These are phyloP conservation scores for Emergomyces pasteurianus DNA, from an alignment of 2,329 filamentous ascomycete genomes.

Conservation along the genomic window DNA sequence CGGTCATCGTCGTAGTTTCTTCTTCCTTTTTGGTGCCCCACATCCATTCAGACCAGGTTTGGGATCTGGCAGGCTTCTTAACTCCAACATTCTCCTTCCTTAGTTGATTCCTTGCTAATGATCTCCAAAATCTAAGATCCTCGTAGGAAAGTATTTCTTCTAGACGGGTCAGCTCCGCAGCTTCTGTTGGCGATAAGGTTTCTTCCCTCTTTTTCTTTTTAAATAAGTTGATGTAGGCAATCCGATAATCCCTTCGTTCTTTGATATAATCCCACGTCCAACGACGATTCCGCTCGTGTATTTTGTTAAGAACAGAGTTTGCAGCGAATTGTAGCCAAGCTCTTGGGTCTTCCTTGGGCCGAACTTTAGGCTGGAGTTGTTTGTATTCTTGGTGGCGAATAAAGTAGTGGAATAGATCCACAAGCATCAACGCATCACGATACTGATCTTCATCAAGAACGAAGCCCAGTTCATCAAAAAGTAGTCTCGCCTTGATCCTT, in stretches of 20 bases:
- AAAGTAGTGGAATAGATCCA: conserved; percentile 97
- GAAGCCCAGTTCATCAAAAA: conserved; percentile 96
- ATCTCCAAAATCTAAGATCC: conserved; percentile 94
- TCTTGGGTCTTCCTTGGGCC: conserved; percentile 75
- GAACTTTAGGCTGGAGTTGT: conserved; percentile 71
- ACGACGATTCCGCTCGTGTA: conserved; percentile 80
- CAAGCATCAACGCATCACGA: conserved; percentile 92
- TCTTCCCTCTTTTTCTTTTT: conserved; percentile 80
- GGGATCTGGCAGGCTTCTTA: conserved; percentile 53
- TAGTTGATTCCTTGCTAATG: conserved; percentile 81
- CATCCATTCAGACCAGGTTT: conserved; percentile 84
- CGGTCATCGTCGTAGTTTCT: conserved; percentile 78
- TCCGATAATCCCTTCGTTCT: conserved; percentile 80
- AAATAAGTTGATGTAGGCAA: conserved; percentile 83
- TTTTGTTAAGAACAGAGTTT: conserved; percentile 79
- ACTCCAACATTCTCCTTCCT: conserved; percentile 88
- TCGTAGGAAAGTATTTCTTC: conserved; percentile 88
- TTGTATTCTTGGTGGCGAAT: conserved; percentile 96
- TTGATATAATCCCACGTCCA: conserved; percentile 97
- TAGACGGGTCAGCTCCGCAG: conserved; percentile 58
- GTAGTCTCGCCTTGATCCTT: conserved; percentile 76
- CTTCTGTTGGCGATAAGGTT: conserved; percentile 55
- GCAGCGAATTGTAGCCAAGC: conserved; percentile 92
- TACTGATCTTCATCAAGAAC: conserved; percentile 98
- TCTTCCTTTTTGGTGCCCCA: conserved; percentile 69